Evolutionary conservation across 2,329 filamentous ascomycete species (phyloP), one percentile per base, ranked within the genome.

Genomic region (Pseudogymnoascus sp.): DNA sequence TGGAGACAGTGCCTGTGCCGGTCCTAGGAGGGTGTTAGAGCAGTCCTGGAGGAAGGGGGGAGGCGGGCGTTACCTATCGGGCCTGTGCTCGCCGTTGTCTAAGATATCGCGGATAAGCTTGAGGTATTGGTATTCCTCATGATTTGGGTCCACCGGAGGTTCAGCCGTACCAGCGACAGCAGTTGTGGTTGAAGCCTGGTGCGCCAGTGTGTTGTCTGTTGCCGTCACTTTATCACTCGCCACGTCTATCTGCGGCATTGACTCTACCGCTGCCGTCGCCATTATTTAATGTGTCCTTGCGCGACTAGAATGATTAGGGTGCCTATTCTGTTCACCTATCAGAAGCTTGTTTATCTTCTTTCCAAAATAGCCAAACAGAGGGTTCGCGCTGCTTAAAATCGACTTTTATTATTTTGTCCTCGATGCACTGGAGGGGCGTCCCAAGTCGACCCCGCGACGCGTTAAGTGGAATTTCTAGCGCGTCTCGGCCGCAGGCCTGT

Each of bases 101-200:
- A 99, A 80, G 70, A 97, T 97, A 66, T 90, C 84, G 66, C 86
- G 87, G 64, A 97, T 91, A 25, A 99, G 82, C 68, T 93, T 82
- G 63, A 99, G 86, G 73, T 99, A 99, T 75, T 97, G 94, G 71
- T 91, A 80, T 76, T 99, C 94, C 78, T 97, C 92, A 70, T 96
- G 91, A 35, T 57, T 38, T 34, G 39, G 39, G 12, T 61, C 34
- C 6, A 28, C 39, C 28, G 47, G 47, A 30, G 38, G 47, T 32
- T 54, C 47, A 18, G 32, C 47, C 32, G 25, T 30, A 4, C 32
- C 28, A 54, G 47, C 18, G 25, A 14, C 16, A 9, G 2, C 5
- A n/a, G 11, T 32, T 32, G n/a, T 32, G 25, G 47, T 32, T 30
- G 47, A 22, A 32, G 47, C n/a, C n/a, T 54, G 9, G 28, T 54